phyloP scores from a whole-genome alignment of 257 asterid genomes.

The Oldenlandia corymbosa region DNA sequence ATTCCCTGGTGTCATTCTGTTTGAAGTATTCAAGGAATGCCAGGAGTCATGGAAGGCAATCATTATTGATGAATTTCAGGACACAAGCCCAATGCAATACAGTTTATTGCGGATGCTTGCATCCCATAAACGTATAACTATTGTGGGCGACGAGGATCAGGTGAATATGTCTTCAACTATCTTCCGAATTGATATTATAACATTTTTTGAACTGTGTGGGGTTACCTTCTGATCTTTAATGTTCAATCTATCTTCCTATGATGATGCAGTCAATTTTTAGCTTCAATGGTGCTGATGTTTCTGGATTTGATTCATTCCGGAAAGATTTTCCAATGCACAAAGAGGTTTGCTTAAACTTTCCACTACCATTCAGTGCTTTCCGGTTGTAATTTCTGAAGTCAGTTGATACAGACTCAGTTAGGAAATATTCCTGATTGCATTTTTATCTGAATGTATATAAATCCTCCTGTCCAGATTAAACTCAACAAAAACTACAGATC shows the following conservation, averaged over 20 bases:
- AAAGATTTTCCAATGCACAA: constrained; percentile 78
- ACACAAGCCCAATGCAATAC: constrained; percentile 93
- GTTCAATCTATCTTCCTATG: constrained; percentile 7
- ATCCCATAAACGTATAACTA: constrained; percentile 69
- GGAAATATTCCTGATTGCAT: constrained; percentile 15
- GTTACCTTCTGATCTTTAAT: neutral
- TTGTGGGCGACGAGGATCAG: constrained; percentile 99
- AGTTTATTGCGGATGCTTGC: constrained; percentile 64
- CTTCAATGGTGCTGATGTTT: constrained; percentile 88
- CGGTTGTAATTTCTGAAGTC: neutral
- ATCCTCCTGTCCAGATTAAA: constrained; percentile 54
- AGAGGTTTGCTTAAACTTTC: constrained; percentile 59
- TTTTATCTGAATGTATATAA: constrained; percentile 16
- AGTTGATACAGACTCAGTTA: constrained; percentile 12
- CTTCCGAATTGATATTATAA: neutral
- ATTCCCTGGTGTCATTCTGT: constrained; percentile 19
- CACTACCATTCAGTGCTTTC: neutral
- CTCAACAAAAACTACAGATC: constrained; percentile 84
- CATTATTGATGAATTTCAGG: constrained; percentile 95
- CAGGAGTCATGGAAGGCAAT: constrained; percentile 84
- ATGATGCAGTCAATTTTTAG: constrained; percentile 81
- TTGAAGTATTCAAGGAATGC: constrained; percentile 58
- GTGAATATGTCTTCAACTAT: constrained; percentile 21
- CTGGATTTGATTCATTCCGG: constrained; percentile 90
- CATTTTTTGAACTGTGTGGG: neutral